phyloP scores from a whole-genome alignment of 371 early-diverging fungal species.

The Mortierella sp. region DNA sequence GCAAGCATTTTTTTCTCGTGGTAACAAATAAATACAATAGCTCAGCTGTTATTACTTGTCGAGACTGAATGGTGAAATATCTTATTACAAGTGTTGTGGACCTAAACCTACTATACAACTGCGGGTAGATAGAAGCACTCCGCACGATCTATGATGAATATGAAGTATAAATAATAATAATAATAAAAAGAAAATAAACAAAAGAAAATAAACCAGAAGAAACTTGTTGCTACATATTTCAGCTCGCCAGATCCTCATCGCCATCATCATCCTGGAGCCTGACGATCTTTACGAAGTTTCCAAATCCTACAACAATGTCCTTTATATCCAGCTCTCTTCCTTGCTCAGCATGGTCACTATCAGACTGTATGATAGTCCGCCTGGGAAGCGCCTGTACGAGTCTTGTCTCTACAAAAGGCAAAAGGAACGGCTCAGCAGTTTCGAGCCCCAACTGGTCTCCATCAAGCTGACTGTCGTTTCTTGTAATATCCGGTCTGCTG shows the following conservation, averaged over 20 bases:
- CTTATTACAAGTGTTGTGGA: not conserved
- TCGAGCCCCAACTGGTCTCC: not conserved
- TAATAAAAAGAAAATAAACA: too few relatives aligned
- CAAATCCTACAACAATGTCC: slow-evolving; percentile 50
- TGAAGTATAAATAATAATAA: too few relatives aligned
- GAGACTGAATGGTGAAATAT: not conserved
- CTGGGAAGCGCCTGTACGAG: slow-evolving; percentile 21
- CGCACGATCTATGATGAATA: not conserved
- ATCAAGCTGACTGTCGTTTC: not conserved
- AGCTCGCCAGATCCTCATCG: slow-evolving; percentile 13
- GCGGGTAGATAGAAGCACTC: not conserved
- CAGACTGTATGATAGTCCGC: not conserved
- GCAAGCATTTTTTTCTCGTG: not conserved
- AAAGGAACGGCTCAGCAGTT: slow-evolving; percentile 7
- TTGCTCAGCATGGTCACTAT: not conserved
- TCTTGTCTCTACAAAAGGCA: slow-evolving; percentile 52
- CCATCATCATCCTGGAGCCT: slow-evolving; percentile 43
- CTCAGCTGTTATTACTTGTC: too few relatives aligned
- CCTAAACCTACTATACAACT: not conserved
- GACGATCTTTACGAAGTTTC: slow-evolving; percentile 53
- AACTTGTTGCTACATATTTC: not conserved
- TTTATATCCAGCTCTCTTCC: slow-evolving; percentile 17
- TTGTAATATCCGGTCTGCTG: not conserved
- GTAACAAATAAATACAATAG: not conserved
- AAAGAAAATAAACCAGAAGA: not conserved